phyloP scores from a whole-genome alignment of 805 yeast species.

The Candida hispaniensis region DNA sequence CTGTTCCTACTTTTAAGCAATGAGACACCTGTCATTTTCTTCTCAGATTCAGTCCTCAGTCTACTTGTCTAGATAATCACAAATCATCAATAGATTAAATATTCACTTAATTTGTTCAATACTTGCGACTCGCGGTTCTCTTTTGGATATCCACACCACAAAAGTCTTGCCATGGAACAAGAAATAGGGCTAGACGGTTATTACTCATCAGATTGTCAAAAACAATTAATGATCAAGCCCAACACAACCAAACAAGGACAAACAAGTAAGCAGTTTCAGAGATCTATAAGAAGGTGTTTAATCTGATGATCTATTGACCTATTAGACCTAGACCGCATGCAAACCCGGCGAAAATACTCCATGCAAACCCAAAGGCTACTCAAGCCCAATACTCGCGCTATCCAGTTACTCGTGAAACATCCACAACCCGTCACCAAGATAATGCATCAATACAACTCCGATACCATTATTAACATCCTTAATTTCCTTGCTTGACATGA shows the following conservation, averaged over 20 bases:
- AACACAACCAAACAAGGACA: background rate
- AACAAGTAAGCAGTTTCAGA: background rate
- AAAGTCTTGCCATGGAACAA: too few relatives aligned
- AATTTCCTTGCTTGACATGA: constrained; percentile 85
- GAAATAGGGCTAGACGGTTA: too few relatives aligned
- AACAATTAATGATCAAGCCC: too few relatives aligned
- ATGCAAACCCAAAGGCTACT: background rate
- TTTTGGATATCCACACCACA: too few relatives aligned
- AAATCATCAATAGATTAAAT: too few relatives aligned
- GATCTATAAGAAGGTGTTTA: background rate
- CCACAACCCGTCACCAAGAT: constrained; percentile 75
- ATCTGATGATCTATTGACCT: background rate
- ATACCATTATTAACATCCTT: constrained; percentile 73
- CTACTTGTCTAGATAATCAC: too few relatives aligned
- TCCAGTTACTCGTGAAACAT: constrained; percentile 16
- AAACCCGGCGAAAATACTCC: background rate
- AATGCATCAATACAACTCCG: constrained; percentile 75
- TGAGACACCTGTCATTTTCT: too few relatives aligned
- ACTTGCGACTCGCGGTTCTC: too few relatives aligned
- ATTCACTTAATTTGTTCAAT: too few relatives aligned
- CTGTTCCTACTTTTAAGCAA: too few relatives aligned
- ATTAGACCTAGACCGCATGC: background rate
- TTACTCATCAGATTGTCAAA: too few relatives aligned
- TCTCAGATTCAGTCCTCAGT: too few relatives aligned
- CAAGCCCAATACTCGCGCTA: background rate